Evolutionary conservation across 768 basidiomycete species (phyloP).

Genomic region (Tricholoma saponaceum): DNA sequence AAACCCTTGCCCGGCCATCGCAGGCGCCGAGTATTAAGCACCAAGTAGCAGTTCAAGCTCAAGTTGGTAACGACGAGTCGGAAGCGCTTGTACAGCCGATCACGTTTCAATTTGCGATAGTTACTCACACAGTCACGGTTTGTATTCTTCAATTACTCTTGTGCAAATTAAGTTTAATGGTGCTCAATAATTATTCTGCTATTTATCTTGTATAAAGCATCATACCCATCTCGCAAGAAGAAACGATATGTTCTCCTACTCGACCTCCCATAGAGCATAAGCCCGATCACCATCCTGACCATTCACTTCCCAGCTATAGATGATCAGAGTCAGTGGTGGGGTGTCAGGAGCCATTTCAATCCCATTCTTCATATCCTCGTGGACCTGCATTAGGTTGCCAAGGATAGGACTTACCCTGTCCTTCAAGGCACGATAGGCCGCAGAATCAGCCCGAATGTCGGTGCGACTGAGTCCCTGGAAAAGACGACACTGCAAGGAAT

Average conservation of each 20-base stretch:
- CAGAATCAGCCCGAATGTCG: constrained; percentile 37
- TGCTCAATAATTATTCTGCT: too few species aligned
- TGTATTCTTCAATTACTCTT: too few species aligned
- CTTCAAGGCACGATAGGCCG: constrained; percentile 32
- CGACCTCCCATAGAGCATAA: constrained; percentile 13
- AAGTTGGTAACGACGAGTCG: too few species aligned
- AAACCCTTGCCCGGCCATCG: background rate
- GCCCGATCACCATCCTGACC: constrained; percentile 14
- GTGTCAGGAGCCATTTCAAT: constrained; percentile 3
- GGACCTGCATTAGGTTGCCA: constrained; percentile 42
- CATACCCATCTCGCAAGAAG: background rate
- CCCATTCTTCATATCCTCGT: constrained; percentile 17
- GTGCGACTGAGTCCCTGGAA: constrained; percentile 41
- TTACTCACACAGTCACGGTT: too few species aligned
- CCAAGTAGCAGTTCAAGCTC: too few species aligned
- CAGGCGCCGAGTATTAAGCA: too few species aligned
- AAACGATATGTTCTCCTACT: background rate
- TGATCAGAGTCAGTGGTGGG: constrained; percentile 9
- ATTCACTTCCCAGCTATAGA: constrained; percentile 26
- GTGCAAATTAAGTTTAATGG: too few species aligned
- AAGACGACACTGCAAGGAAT: constrained; percentile 33
- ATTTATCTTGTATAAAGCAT: too few species aligned
- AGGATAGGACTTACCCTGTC: constrained; percentile 41
- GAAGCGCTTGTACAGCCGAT: too few species aligned
- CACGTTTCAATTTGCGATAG: too few species aligned